A percentile compares a stretch with the other conserved stretches of the same genome.
phyloP scores from a whole-genome alignment of 129 eudicot genomes.

The Artemisia tridentata region DNA sequence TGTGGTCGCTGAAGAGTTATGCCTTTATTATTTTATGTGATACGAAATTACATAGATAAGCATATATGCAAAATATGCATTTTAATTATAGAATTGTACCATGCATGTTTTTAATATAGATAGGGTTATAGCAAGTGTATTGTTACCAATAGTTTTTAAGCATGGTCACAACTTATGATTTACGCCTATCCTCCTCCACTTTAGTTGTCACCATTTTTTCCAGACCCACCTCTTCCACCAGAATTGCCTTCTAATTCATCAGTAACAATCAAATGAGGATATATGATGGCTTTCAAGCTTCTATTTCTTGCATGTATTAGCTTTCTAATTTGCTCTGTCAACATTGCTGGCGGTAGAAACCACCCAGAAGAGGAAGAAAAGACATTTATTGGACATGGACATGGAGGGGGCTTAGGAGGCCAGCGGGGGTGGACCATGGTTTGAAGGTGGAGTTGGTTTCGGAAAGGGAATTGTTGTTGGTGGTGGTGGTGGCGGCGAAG shows the following conservation, averaged over 20 bases:
- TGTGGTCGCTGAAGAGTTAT: too few relatives aligned
- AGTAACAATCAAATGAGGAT: neutral
- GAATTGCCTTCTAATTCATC: slow-evolving; percentile 20
- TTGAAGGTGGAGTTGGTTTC: slow-evolving; percentile 9
- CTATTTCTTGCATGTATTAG: slow-evolving; percentile 20
- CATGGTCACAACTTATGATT: too few relatives aligned
- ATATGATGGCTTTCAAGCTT: slow-evolving; percentile 27
- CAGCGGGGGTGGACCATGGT: slow-evolving; percentile 5
- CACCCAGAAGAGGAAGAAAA: slow-evolving; percentile 16
- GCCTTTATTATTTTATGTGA: too few relatives aligned
- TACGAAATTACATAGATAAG: too few relatives aligned
- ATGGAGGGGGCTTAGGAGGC: slow-evolving; percentile 22
- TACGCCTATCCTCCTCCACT: too few relatives aligned
- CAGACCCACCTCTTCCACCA: neutral
- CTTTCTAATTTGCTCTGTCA: slow-evolving; percentile 17
- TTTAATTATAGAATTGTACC: too few relatives aligned
- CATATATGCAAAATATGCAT: too few relatives aligned
- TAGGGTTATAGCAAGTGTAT: too few relatives aligned
- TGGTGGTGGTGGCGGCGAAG: neutral
- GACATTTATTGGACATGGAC: neutral
- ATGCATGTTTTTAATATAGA: too few relatives aligned
- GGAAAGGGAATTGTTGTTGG: neutral
- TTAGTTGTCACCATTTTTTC: neutral
- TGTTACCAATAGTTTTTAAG: too few relatives aligned
- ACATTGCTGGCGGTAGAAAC: slow-evolving; percentile 20